These are phyloP conservation scores for Glonium stellatum DNA, from an alignment of 495 filamentous ascomycete species.

Conservation along the genomic window DNA sequence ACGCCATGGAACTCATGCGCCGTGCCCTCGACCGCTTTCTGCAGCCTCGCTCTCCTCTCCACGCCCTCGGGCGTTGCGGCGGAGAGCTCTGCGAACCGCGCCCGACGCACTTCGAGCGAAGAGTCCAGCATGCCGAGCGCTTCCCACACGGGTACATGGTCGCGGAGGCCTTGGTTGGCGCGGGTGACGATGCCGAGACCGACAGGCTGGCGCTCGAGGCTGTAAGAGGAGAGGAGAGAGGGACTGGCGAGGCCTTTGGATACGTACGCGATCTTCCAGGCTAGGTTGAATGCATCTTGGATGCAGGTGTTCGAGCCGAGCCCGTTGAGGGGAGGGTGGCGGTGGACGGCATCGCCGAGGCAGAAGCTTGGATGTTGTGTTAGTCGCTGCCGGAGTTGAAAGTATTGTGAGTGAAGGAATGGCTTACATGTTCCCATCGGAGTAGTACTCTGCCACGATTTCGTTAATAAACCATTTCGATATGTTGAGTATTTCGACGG, in stretches of 20 bases:
- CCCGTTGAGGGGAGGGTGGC: conserved; percentile 47
- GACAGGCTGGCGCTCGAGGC: conserved; percentile 45
- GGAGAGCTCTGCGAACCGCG: conserved; percentile 31
- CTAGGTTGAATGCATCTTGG: conserved; percentile 50
- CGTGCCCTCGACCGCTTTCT: conserved; percentile 38
- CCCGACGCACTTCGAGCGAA: conserved; percentile 20
- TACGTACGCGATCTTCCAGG: conserved; percentile 51
- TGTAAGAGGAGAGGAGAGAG: background rate
- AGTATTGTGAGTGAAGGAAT: no score
- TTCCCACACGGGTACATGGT: conserved; percentile 41
- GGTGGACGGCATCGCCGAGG: conserved; percentile 48
- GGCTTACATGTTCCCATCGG: conserved; percentile 25
- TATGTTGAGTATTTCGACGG: conserved; percentile 41
- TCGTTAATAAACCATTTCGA: conserved; percentile 50
- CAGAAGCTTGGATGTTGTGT: no score
- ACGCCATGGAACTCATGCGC: conserved; percentile 45
- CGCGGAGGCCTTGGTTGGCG: conserved; percentile 45
- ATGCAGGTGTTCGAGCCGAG: conserved; percentile 50
- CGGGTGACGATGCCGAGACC: conserved; percentile 41
- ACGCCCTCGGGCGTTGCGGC: conserved; percentile 34
- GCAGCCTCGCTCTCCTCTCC: conserved; percentile 33
- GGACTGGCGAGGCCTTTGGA: conserved; percentile 16
- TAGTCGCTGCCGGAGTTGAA: no score
- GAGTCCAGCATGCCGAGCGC: conserved; percentile 40
- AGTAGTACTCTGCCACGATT: conserved; percentile 41